Percentiles rank a stretch among this genome's conserved stretches.
Conservation (phyloP, 306 rosid species). For the Casuarina cunninghamiana region DNA sequence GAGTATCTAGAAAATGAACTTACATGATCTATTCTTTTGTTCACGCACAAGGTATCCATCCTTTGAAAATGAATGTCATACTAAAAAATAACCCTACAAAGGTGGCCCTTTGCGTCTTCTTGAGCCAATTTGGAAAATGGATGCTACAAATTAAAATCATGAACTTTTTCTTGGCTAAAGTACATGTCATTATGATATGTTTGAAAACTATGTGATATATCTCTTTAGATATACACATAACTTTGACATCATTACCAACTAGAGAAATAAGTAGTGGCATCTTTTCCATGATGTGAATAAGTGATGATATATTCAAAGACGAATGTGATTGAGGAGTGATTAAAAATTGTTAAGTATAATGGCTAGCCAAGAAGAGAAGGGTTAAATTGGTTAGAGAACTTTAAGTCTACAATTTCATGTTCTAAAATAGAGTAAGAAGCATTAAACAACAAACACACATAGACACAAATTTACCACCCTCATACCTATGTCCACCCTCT, state of each 20-base stretch:
- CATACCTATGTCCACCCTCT: too few species aligned
- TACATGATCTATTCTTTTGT: too few species aligned
- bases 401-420: too few species aligned
- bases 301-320: background rate
- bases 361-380: too few species aligned
- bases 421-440: too few species aligned
- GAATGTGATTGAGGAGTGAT: background rate
- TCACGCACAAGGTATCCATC: too few species aligned
- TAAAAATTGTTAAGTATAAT: background rate
- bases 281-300: background rate
- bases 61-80: too few species aligned
- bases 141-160: background rate
- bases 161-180: background rate
- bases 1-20: too few species aligned
- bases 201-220: background rate
- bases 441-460: too few species aligned
- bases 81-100: too few species aligned
- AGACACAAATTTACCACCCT: too few species aligned
- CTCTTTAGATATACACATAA: background rate
- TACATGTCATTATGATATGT: background rate
- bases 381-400: too few species aligned
- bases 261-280: background rate
- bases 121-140: background rate
- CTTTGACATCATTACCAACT: background rate
- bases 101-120: background rate